Base-by-base conservation (phyloP, 805 yeast genomes). In the Yarrowia osloensis region DNA sequence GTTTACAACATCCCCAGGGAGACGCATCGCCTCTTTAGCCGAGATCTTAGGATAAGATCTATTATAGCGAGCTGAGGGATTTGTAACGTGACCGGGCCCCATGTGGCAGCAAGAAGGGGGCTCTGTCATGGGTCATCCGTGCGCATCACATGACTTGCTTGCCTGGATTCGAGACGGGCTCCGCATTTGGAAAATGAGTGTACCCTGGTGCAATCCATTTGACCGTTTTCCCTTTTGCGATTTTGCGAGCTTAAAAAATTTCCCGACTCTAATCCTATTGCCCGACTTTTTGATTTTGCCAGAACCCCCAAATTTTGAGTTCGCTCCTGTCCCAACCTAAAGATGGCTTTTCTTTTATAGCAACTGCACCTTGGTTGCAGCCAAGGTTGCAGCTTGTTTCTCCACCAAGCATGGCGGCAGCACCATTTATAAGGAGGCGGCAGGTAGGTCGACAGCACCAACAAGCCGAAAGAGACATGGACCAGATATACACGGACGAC, bases 281-380 rank as follows among this genome's bases (percentile, higher is more conserved):
- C 17, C 9, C 42, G 8, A 17, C 44, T 54, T 35, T 39, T 37
- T 21, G 46, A 24, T 54, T 54, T 54, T 26, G 3, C 28, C 19
- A 31, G 31, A 31, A 4, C 17, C 26, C 26, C 26, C 8, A 24
- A 17, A n/a, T 8, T 7, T 26, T 33, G 33, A 33, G 26, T 40
- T 50, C 57, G 39, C 62, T 54, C 62, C 62, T 54, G 29, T 52
- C 59, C 50, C 42, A 54, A 54, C 62, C 46, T 54, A 37, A 54
- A 35, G 17, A 24, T 37, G 62, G 24, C 33, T 37, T 54, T 37
- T 54, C 62, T 26, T 55, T 55, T 55, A 55, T 55, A 55, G 62
- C 63, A 55, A 55, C 63, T 39, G 63, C 63, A 55, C 63, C 47
- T 55, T 55, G n/a, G 63, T 55, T 55, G 40, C 40, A 39, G 42